These are phyloP conservation scores for Paxillus ammoniavirescens DNA, from an alignment of 768 basidiomycete species.

Conservation along the genomic window DNA sequence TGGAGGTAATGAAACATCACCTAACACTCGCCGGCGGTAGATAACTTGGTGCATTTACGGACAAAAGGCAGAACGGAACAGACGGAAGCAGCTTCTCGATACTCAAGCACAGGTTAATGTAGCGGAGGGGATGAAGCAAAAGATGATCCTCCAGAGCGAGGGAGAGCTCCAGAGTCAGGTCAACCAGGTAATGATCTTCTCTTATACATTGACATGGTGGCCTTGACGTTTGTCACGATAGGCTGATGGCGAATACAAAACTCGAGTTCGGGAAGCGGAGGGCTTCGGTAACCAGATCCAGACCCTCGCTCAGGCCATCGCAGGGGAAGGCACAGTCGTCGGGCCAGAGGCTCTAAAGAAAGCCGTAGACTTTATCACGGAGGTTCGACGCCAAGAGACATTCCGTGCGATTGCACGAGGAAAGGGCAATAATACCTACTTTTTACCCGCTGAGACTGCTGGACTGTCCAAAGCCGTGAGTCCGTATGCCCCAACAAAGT, in stretches of 20 bases:
- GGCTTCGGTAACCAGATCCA: constrained; percentile 51
- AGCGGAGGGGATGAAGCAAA: constrained; percentile 57
- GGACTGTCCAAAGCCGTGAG: constrained; percentile 1
- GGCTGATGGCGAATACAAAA: constrained; percentile 53
- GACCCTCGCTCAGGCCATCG: constrained; percentile 41
- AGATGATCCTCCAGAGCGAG: constrained; percentile 38
- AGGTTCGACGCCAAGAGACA: constrained; percentile 51
- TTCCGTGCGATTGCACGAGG: constrained; percentile 51
- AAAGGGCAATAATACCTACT: constrained; percentile 50
- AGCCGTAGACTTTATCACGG: constrained; percentile 44
- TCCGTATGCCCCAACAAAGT: background rate
- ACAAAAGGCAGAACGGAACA: constrained; percentile 48
- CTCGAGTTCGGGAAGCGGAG: constrained; percentile 51
- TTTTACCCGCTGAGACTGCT: constrained; percentile 34
- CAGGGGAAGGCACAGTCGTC: constrained; percentile 30
- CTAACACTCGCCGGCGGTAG: too few relatives aligned
- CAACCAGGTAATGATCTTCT: background rate
- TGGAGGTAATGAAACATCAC: constrained; percentile 29
- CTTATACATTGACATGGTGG: background rate
- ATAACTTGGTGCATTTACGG: too few relatives aligned
- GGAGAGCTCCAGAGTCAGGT: constrained; percentile 34
- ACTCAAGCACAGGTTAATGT: constrained; percentile 59
- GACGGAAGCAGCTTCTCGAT: constrained; percentile 55
- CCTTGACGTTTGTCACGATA: constrained; percentile 48
- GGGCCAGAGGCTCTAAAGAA: constrained; percentile 34